phyloP scores from a whole-genome alignment of 2,329 filamentous ascomycete genomes.

The Diaporthe humulicola region DNA sequence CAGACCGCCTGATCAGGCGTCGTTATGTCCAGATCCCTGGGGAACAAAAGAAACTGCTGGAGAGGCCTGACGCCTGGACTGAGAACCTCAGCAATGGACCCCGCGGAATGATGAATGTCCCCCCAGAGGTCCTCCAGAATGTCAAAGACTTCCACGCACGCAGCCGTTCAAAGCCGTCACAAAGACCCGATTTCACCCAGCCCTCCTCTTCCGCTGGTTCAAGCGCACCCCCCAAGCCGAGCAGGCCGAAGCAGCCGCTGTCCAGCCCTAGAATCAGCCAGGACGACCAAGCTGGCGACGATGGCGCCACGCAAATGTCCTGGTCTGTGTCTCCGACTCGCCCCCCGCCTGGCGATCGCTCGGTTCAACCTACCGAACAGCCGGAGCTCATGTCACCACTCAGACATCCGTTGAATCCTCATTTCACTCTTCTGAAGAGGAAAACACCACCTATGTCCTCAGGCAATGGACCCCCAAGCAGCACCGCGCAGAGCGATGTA shows the following conservation, averaged over 20 bases:
- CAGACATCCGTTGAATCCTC: background rate
- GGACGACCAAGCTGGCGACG: background rate
- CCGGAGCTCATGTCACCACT: background rate
- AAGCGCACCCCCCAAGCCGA: background rate
- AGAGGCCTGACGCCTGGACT: slow-evolving; percentile 56
- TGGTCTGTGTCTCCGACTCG: slow-evolving; percentile 20
- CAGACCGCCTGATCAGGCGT: slow-evolving; percentile 52
- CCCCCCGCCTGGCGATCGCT: background rate
- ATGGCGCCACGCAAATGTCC: background rate
- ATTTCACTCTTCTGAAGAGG: slow-evolving; percentile 3
- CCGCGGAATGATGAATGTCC: slow-evolving; percentile 50
- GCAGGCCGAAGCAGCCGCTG: background rate
- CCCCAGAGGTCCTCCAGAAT: slow-evolving; percentile 48
- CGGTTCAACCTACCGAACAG: background rate
- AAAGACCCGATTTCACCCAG: slow-evolving; percentile 34
- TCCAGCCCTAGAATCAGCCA: background rate
- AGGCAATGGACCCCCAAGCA: slow-evolving; percentile 45
- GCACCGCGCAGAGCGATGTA: slow-evolving; percentile 47
- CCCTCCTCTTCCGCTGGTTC: background rate
- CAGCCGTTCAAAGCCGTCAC: slow-evolving; percentile 39
- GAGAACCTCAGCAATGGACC: slow-evolving; percentile 41
- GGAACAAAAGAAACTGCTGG: slow-evolving; percentile 64
- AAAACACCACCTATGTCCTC: slow-evolving; percentile 28
- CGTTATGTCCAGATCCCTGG: slow-evolving; percentile 59
- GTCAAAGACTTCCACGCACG: slow-evolving; percentile 43